Evolutionary conservation across 2,329 filamentous ascomycete genomes (phyloP), one percentile per base, ranked within the genome.

Genomic region (Aureobasidium pullulans): DNA sequence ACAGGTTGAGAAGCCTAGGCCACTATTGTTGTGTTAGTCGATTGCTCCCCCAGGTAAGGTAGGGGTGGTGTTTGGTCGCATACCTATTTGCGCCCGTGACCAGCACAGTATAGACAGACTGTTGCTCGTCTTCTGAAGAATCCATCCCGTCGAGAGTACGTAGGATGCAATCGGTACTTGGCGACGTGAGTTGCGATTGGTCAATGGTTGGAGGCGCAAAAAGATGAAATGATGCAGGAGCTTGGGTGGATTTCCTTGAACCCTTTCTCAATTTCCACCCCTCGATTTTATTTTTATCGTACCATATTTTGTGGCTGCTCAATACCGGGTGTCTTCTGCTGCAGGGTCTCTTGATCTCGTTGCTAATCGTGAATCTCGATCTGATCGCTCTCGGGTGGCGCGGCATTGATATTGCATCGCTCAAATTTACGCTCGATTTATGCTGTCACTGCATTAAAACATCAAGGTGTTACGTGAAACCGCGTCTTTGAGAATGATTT

Each of bases 1-100:
- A 71, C 88, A 89, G 65, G 89, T 91, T 59, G 87, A 86, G 67
- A 93, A 88, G 46, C 93, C 93, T 46, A 96, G 84, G 62, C 93
- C 93, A 71, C 93, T 96, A 72, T 39, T 40, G 11, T 15, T 28
- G 42, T 57, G 54, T 57, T 9, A 57, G 54, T 31, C 60, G 61
- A 53, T 19, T 31, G 6, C 15, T 39, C 36, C n/a, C 59, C 4
- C 32, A 1, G 49, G 52, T 47, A 53, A 60, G 31, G 47, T 31
- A 16, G 36, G 32, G 37, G 43, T 36, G 47, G 3, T 8, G 48
- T n/a, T 15, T 28, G 2, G 11, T 37, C 16, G 48, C 68, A 60
- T 80, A 92, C 90, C 89, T 92, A 73, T 95, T 96, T 37, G 89
- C 89, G 57, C 90, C 90, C 0, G 90, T 96, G 42, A 96, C 83